A percentile compares a stretch with the other conserved stretches of the same genome.
These are phyloP conservation scores for Kwoniella newhampshirensis DNA, from an alignment of 768 basidiomycete genomes.

Conservation along the genomic window DNA sequence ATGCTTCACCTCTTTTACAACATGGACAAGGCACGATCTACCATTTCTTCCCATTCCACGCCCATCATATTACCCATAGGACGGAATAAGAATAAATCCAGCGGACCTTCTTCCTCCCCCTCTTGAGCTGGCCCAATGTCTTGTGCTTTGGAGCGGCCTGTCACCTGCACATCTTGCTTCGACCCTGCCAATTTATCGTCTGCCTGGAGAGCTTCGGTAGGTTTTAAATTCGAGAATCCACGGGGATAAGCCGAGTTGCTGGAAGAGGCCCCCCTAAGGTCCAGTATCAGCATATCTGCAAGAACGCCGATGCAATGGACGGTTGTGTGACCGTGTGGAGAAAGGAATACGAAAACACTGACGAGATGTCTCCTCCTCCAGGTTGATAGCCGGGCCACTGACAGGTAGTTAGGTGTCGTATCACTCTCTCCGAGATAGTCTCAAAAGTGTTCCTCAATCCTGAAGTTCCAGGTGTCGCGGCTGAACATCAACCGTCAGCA, in stretches of 20 bases:
- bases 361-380: background rate
- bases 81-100: constrained; percentile 1
- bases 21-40: background rate
- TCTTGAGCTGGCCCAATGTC: background rate
- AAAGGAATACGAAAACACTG: too few species aligned
- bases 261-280: too few species aligned
- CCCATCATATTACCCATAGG: background rate
- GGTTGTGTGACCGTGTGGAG: too few species aligned
- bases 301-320: too few species aligned
- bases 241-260: too few species aligned
- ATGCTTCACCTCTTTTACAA: background rate
- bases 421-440: constrained; percentile 8
- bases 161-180: too few species aligned
- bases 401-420: constrained; percentile 2
- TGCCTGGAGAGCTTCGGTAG: too few species aligned
- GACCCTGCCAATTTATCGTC: too few species aligned
- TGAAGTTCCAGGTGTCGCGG: constrained; percentile 15
- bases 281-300: too few species aligned
- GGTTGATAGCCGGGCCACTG: background rate
- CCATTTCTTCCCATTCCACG: constrained; percentile 4
- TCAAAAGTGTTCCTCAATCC: constrained; percentile 19
- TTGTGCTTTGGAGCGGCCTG: background rate
- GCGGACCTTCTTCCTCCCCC: background rate
- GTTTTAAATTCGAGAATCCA: too few species aligned
- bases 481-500: constrained; percentile 7